Conservation (phyloP, 2,329 filamentous ascomycete species). For the Cercospora sp. region DNA sequence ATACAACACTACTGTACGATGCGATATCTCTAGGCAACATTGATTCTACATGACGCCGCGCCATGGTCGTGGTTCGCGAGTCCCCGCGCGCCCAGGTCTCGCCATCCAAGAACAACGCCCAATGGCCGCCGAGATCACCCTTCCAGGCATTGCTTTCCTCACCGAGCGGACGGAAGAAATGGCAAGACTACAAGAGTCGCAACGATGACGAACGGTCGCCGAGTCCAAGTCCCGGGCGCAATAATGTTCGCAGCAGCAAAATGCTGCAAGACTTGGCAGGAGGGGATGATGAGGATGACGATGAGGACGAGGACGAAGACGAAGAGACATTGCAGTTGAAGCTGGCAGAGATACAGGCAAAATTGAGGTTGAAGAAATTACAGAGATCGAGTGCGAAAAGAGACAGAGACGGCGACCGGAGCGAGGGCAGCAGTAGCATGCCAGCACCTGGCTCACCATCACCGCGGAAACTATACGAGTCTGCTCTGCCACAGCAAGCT, state of each 20-base stretch:
- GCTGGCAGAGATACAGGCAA: conserved; percentile 83
- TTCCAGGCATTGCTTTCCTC: conserved; percentile 65
- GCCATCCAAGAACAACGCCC: conserved; percentile 44
- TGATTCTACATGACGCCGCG: conserved; percentile 4
- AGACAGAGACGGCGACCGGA: conserved; percentile 8
- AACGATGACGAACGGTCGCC: conserved; percentile 37
- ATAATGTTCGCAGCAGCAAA: conserved; percentile 31
- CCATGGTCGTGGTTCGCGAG: conserved; percentile 50
- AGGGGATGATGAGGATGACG: conserved; percentile 33
- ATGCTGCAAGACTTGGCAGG: conserved; percentile 32
- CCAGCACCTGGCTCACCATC: conserved; percentile 20
- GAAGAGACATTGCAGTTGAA: conserved; percentile 87
- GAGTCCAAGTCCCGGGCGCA: conserved; percentile 58
- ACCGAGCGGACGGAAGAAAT: conserved; percentile 75
- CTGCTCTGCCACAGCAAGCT: conserved; percentile 25
- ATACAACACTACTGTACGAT: conserved; percentile 3
- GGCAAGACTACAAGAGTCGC: conserved; percentile 66
- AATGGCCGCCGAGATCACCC: conserved; percentile 65
- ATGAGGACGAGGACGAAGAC: conserved; percentile 53
- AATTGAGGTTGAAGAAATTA: conserved; percentile 81
- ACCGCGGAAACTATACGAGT: conserved; percentile 29
- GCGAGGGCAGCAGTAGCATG: conserved; percentile 17
- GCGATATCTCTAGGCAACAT: conserved; percentile 6
- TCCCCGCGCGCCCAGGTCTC: conserved; percentile 49
- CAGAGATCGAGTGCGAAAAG: conserved; percentile 45